A percentile compares a stretch with the other conserved stretches of the same genome.
These are phyloP conservation scores for Williopsis jadinii DNA, from an alignment of 1,139 yeast genomes.

Conservation along the genomic window DNA sequence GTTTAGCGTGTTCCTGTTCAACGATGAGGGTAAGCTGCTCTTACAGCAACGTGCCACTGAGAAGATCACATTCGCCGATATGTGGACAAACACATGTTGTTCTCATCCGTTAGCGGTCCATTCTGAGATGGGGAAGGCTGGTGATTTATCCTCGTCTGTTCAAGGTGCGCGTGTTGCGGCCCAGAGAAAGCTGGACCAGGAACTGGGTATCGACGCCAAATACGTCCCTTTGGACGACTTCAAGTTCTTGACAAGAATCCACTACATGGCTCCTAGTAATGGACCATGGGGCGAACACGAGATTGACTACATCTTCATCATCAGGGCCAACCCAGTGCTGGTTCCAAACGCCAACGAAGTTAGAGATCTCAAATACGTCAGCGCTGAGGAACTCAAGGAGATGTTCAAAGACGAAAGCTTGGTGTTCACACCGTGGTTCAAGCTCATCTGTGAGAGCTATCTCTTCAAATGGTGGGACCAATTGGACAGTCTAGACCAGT, in stretches of 20 bases:
- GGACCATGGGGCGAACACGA: conserved; percentile 98
- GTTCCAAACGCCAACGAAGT: conserved; percentile 74
- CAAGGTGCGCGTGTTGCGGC: conserved; percentile 86
- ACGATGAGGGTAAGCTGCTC: conserved; percentile 65
- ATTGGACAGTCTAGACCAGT: conserved; percentile 39
- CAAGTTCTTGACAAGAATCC: conserved; percentile 86
- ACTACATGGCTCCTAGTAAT: conserved; percentile 78
- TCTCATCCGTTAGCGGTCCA: conserved; percentile 91
- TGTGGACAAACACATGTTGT: conserved; percentile 99
- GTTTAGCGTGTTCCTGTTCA: conserved; percentile 86
- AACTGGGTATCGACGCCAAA: conserved; percentile 68
- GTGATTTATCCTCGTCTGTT: conserved; percentile 48
- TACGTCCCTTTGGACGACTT: conserved; percentile 65
- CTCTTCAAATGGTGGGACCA: conserved; percentile 92
- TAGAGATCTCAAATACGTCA: conserved; percentile 70
- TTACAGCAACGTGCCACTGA: conserved; percentile 94
- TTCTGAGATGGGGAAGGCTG: conserved; percentile 59
- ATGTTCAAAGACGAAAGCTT: conserved; percentile 66
- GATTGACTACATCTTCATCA: conserved; percentile 86
- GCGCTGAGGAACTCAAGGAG: conserved; percentile 52
- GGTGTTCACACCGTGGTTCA: conserved; percentile 96
- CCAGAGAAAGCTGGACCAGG: conserved; percentile 85
- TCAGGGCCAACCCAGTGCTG: conserved; percentile 49
- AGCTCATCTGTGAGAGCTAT: conserved; percentile 85
- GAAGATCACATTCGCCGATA: conserved; percentile 89